These are phyloP conservation scores for Colletotrichum agaves DNA, from an alignment of 2,329 filamentous ascomycete genomes.

Conservation along the genomic window DNA sequence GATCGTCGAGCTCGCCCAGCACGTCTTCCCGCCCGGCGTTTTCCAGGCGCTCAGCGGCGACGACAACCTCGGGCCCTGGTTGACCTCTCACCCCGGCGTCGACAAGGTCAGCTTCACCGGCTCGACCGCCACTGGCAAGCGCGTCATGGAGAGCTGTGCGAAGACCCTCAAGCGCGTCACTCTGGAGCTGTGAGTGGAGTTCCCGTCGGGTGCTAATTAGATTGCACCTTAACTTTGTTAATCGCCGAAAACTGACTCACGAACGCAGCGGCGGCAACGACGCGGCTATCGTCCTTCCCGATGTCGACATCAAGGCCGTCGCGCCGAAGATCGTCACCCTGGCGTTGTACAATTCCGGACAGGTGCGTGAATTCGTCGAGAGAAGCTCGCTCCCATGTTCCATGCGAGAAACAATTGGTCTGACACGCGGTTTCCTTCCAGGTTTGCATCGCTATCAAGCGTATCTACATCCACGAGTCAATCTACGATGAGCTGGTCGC, in stretches of 20 bases:
- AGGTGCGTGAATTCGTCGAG: conserved; percentile 40
- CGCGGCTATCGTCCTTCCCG: conserved; percentile 66
- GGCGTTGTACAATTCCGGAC: conserved; percentile 67
- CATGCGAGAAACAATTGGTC: not conserved
- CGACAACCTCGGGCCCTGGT: conserved; percentile 67
- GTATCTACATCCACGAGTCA: conserved; percentile 64
- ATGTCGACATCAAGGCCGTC: conserved; percentile 60
- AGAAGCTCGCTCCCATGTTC: not conserved
- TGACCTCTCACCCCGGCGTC: conserved; percentile 69
- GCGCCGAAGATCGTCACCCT: conserved; percentile 56
- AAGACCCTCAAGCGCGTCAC: conserved; percentile 70
- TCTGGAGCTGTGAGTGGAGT: conserved; percentile 59
- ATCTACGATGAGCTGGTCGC: conserved; percentile 54
- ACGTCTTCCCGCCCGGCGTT: conserved; percentile 71
- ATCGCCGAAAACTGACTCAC: conserved; percentile 7
- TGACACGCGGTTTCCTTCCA: conserved; percentile 45
- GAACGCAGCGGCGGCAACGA: conserved; percentile 64
- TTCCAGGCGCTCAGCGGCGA: conserved; percentile 70
- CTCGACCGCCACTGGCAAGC: conserved; percentile 68
- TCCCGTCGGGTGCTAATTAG: conserved; percentile 38
- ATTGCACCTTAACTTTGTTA: conserved; percentile 1
- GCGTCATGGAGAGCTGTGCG: conserved; percentile 66
- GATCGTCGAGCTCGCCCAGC: conserved; percentile 65
- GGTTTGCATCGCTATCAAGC: conserved; percentile 63
- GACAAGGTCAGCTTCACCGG: conserved; percentile 74